A percentile compares a stretch with the other conserved stretches of the same genome.
These are phyloP conservation scores for Colletotrichum melonis DNA, from an alignment of 2,329 filamentous ascomycete genomes.

Conservation along the genomic window DNA sequence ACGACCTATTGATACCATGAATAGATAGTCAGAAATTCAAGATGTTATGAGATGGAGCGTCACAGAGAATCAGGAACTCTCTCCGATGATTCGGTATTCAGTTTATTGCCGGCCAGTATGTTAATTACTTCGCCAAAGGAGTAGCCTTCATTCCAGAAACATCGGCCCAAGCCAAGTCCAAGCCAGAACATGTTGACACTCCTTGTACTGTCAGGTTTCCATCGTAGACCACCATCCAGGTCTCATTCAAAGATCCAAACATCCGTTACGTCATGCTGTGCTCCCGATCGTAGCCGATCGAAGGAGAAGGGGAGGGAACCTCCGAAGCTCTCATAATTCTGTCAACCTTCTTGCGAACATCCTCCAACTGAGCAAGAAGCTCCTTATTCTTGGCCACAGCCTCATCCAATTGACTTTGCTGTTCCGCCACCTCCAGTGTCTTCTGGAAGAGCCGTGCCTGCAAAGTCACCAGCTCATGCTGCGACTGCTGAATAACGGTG, in stretches of 20 bases:
- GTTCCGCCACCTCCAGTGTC: neutral
- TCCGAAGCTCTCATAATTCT: neutral
- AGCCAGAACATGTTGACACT: neutral
- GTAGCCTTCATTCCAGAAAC: neutral
- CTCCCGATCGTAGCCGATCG: too few species aligned
- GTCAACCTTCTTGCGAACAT: neutral
- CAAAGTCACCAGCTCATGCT: neutral
- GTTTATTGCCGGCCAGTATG: neutral
- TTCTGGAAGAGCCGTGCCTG: neutral
- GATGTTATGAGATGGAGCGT: neutral
- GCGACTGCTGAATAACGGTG: neutral
- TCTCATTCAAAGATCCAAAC: rapidly evolving
- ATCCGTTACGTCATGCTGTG: too few species aligned
- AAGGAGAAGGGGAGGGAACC: neutral
- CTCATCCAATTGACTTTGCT: neutral
- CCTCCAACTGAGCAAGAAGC: neutral
- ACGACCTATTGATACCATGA: too few species aligned
- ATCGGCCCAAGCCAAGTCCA: neutral
- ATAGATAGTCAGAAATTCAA: neutral
- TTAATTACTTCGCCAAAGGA: neutral
- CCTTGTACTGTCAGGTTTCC: neutral
- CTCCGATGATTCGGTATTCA: too few species aligned
- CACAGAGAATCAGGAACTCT: neutral
- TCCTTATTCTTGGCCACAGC: neutral
- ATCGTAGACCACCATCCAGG: neutral